Evolutionary conservation across 257 asterid genomes (phyloP).

Genomic region (Thymus mandschuricus): DNA sequence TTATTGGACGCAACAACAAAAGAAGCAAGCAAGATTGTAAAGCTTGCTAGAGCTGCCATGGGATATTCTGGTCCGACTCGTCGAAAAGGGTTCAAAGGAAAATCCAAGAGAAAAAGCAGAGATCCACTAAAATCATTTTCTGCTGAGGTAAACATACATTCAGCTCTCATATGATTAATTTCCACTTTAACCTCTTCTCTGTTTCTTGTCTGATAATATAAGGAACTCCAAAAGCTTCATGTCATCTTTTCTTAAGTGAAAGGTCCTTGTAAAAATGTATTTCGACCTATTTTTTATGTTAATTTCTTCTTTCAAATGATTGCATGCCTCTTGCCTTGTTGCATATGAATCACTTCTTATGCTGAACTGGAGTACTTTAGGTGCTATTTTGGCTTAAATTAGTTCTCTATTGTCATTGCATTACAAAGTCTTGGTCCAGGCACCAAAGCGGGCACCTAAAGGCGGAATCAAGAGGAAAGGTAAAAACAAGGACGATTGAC

Average conservation of each 20-base stretch:
- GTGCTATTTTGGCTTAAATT: background rate
- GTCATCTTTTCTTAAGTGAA: too few relatives aligned
- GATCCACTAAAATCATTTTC: conserved; percentile 86
- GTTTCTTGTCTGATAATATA: conserved; percentile 12
- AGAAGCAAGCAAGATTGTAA: conserved; percentile 94
- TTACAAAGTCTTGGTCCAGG: conserved; percentile 49
- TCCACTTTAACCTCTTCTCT: background rate
- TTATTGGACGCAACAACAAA: conserved; percentile 86
- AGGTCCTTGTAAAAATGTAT: background rate
- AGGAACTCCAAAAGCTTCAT: background rate
- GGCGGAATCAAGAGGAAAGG: conserved; percentile 71
- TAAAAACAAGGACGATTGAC: conserved; percentile 45
- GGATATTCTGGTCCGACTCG: conserved; percentile 52
- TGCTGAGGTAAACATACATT: conserved; percentile 59
- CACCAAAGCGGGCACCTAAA: conserved; percentile 47
- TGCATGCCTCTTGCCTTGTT: too few relatives aligned
- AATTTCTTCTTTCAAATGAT: too few relatives aligned
- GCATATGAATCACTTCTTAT: too few relatives aligned
- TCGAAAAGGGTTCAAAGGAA: conserved; percentile 69
- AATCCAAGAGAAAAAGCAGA: conserved; percentile 54
- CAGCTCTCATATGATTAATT: background rate
- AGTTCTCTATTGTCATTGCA: background rate
- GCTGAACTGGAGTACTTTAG: background rate
- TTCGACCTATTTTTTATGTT: background rate
- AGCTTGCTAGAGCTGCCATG: conserved; percentile 97